Base-by-base conservation (phyloP, 2,329 filamentous ascomycete species). In the Venturia carpophila region DNA sequence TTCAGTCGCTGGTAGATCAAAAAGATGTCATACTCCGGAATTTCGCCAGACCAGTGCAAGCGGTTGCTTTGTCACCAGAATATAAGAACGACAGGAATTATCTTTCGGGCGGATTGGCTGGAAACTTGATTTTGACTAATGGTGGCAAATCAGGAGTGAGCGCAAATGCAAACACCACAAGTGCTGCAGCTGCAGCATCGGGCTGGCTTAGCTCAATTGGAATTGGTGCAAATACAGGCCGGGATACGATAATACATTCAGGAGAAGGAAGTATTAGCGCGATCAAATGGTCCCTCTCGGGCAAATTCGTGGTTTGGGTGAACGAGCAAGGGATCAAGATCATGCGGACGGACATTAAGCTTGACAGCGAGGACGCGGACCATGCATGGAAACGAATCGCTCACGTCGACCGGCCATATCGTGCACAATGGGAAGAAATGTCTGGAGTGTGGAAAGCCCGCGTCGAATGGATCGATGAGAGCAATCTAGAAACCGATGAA, bases 241-340 rank as follows among this genome's bases (percentile, higher is more conserved):
- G 88, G 72, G 94, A 99, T 73, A 91, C 86, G 0, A 80, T 97
- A 3, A 76, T 97, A 60, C 94, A 99, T 73, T 91, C 90, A 9
- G 94, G 94, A 2, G 95, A 99, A 77, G 94, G 94, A 3, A 85
- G 87, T 1, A 94, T 99, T 68, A 93, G 86, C 73, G 89, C 87
- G 3, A 94, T 99, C 72, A 93, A 95, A 75, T 99, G 93, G 92
- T 97, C 93, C 0, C 75, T 93, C 49, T 93, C 91, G 0, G 93
- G 94, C 0, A 94, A 89, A 76, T 97, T 92, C 72, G 89, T 97
- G 0, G 90, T 87, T 0, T 99, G 94, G 94, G 83, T 96, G 49
- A 99, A 97, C 71, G 94, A 99, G 75, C 89, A 95, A 71, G 94
- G 94, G 4, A 95, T 97, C 73, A 97, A 97, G 75, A 94, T 99